A percentile compares a stretch with the other conserved stretches of the same genome.
These are phyloP conservation scores for Solanum chiquidenum DNA, from an alignment of 257 asterid species.

Conservation along the genomic window DNA sequence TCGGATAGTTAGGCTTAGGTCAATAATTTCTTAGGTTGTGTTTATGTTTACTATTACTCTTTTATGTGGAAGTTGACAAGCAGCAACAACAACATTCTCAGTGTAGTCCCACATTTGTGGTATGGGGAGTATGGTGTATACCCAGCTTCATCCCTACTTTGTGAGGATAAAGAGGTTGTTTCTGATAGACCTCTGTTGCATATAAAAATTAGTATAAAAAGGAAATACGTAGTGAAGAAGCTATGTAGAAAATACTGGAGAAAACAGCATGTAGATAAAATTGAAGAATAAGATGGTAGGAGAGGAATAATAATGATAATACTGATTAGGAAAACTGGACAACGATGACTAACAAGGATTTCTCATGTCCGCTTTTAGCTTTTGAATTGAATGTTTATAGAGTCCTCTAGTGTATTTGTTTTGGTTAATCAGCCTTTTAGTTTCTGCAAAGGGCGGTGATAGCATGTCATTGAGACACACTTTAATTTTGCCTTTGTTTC, in stretches of 20 bases:
- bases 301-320: neutral
- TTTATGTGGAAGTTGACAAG: neutral
- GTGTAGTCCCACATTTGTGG: neutral
- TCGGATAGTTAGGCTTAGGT: neutral
- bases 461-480: neutral
- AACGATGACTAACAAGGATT: neutral
- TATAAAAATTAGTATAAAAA: neutral
- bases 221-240: neutral
- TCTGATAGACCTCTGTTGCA: neutral
- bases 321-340: neutral
- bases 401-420: neutral
- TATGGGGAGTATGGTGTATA: neutral
- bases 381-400: neutral
- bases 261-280: neutral
- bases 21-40: neutral
- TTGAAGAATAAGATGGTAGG: neutral
- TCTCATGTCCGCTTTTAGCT: neutral
- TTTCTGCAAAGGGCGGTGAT: neutral
- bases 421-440: neutral
- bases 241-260: neutral
- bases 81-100: neutral
- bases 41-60: neutral
- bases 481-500: neutral
- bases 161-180: neutral
- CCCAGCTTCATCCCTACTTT: neutral